Percentiles rank a stretch among this genome's conserved stretches.
These are phyloP conservation scores for Prototheca wickerhamii DNA, from an alignment of 163 green algal species.

Conservation along the genomic window DNA sequence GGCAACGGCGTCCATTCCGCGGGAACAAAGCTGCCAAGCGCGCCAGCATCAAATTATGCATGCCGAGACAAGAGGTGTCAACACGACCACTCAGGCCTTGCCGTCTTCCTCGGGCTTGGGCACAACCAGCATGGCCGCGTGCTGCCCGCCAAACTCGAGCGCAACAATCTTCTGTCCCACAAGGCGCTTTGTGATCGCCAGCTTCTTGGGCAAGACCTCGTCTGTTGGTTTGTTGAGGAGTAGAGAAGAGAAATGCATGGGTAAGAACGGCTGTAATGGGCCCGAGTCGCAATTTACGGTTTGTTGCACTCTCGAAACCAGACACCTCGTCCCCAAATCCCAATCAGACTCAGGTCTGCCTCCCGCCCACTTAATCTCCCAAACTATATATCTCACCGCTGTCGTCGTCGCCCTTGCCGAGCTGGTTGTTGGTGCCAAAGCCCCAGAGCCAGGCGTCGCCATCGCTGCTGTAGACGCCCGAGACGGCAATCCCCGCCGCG, in stretches of 20 bases:
- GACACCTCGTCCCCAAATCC: neutral
- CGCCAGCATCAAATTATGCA: neutral
- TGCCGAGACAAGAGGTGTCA: neutral
- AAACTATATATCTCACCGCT: constrained; percentile 28
- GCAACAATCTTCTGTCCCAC: constrained; percentile 33
- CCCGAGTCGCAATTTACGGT: neutral
- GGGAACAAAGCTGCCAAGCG: too few relatives aligned
- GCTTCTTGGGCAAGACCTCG: constrained; percentile 29
- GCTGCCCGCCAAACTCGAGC: constrained; percentile 68
- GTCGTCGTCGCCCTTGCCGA: constrained; percentile 71
- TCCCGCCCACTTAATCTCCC: constrained; percentile 21
- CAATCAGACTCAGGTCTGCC: neutral
- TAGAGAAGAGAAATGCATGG: neutral
- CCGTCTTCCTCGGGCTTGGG: neutral
- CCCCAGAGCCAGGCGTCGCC: constrained; percentile 62
- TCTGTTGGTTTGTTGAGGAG: constrained; percentile 12
- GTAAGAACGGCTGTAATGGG: neutral
- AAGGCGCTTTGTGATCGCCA: constrained; percentile 47
- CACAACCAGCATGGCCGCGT: constrained; percentile 53
- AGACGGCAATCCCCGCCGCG: constrained; percentile 38
- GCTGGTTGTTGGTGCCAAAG: constrained; percentile 66
- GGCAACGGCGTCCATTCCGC: too few relatives aligned
- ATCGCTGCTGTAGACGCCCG: constrained; percentile 20
- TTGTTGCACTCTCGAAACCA: neutral
- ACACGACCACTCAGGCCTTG: neutral